Conservation (phyloP, 352 stramenopile genomes). For the Pythium folliculosum region DNA sequence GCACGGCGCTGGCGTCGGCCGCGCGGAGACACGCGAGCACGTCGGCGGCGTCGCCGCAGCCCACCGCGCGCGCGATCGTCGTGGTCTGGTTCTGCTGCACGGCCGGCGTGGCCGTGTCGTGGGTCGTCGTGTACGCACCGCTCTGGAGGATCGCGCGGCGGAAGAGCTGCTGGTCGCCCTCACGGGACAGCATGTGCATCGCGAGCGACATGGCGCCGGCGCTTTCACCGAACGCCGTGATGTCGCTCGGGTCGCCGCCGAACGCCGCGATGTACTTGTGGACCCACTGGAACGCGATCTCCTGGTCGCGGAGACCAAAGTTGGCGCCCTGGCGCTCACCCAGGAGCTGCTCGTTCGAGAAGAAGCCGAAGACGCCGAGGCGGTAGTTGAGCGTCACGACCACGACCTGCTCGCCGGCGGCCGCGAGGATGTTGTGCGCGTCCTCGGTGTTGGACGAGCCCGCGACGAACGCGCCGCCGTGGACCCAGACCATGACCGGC, state of each 20-base stretch:
- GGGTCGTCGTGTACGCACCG: conserved; percentile 12
- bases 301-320: conserved; percentile 30
- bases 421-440: conserved; percentile 11
- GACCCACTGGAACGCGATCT: conserved; percentile 35
- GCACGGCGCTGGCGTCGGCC: not conserved
- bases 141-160: conserved; percentile 22
- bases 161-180: conserved; percentile 15
- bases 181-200: conserved; percentile 6
- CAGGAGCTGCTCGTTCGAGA: conserved; percentile 30
- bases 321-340: conserved; percentile 35
- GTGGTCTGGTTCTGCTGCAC: conserved; percentile 1
- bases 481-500: conserved; percentile 38
- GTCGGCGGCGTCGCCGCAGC: not conserved
- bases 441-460: conserved; percentile 13
- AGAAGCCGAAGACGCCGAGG: conserved; percentile 36
- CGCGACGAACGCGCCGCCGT: conserved; percentile 31
- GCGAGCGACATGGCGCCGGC: conserved; percentile 13
- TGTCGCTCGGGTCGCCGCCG: conserved; percentile 38
- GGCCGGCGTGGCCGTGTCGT: not conserved
- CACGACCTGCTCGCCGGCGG: conserved; percentile 28
- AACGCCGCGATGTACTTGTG: conserved; percentile 40
- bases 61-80: not conserved
- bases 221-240: conserved; percentile 34
- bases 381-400: conserved; percentile 46
- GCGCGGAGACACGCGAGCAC: conserved; percentile 10